Evolutionary conservation across 129 eudicot species (phyloP).

Genomic region (Arctium minus): DNA sequence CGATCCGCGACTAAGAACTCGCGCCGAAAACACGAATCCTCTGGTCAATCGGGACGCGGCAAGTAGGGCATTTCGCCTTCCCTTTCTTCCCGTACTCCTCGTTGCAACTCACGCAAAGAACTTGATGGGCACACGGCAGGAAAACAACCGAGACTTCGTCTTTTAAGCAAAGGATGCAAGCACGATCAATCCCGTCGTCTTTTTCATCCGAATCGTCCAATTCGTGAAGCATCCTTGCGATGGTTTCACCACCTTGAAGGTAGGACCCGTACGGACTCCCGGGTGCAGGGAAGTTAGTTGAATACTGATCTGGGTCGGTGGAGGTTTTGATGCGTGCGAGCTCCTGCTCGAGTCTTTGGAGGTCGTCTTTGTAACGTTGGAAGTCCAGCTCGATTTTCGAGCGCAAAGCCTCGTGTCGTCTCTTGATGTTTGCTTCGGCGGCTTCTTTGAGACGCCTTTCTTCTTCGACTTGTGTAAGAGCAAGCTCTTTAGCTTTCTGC

Average conservation of each 20-base stretch:
- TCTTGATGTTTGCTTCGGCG: constrained; percentile 45
- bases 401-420: constrained; percentile 55
- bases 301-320: constrained; percentile 26
- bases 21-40: constrained; percentile 20
- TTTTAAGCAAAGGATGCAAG: constrained; percentile 58
- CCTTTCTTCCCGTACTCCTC: constrained; percentile 3
- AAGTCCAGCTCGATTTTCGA: constrained; percentile 60
- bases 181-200: constrained; percentile 30
- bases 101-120: constrained; percentile 12
- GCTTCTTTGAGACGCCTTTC: constrained; percentile 64
- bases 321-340: constrained; percentile 50
- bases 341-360: constrained; percentile 74
- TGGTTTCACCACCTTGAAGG: constrained; percentile 38
- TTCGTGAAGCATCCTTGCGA: constrained; percentile 41
- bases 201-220: constrained; percentile 42
- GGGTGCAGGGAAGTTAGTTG: neutral
- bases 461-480: constrained; percentile 47
- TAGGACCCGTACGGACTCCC: constrained; percentile 14
- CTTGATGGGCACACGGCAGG: constrained; percentile 86
- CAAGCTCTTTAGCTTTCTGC: constrained; percentile 59
- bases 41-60: constrained; percentile 11
- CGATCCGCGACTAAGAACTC: neutral
- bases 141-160: constrained; percentile 72
- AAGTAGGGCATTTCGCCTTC: constrained; percentile 10
- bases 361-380: constrained; percentile 82